These are phyloP conservation scores for Venturia aucupariae DNA, from an alignment of 2,329 filamentous ascomycete genomes.

Conservation along the genomic window DNA sequence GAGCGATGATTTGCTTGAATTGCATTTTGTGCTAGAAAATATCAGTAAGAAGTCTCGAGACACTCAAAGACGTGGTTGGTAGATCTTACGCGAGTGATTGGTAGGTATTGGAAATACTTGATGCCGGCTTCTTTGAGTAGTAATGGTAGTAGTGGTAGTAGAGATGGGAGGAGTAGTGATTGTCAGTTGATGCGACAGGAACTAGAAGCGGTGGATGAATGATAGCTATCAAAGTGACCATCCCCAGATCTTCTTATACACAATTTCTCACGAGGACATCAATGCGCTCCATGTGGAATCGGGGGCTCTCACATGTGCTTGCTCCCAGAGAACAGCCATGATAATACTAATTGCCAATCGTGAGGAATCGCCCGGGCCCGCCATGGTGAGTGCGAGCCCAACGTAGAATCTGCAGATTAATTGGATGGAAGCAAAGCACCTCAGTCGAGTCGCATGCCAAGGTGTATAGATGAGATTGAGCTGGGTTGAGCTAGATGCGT, in stretches of 20 bases:
- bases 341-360: not conserved
- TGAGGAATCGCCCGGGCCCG: not conserved
- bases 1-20: constrained; percentile 2
- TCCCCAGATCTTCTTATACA: constrained; percentile 2
- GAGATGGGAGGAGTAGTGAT: not conserved
- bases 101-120: not conserved
- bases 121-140: too few species aligned
- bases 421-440: not conserved
- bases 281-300: not conserved
- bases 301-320: constrained; percentile 3
- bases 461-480: not conserved
- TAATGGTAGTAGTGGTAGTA: not conserved
- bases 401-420: constrained; percentile 4
- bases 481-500: not conserved
- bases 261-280: not conserved
- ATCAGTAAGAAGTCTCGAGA: not conserved
- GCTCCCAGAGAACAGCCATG: not conserved
- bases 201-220: not conserved
- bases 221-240: not conserved
- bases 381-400: not conserved
- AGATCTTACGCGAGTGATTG: not conserved
- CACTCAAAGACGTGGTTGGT: not conserved
- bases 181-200: not conserved
- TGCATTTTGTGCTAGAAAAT: constrained; percentile 8
- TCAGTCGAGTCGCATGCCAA: not conserved